Percentiles rank a stretch among this genome's conserved stretches.
Conservation (phyloP, 805 yeast species). For the Hanseniaspora mollemarum region DNA sequence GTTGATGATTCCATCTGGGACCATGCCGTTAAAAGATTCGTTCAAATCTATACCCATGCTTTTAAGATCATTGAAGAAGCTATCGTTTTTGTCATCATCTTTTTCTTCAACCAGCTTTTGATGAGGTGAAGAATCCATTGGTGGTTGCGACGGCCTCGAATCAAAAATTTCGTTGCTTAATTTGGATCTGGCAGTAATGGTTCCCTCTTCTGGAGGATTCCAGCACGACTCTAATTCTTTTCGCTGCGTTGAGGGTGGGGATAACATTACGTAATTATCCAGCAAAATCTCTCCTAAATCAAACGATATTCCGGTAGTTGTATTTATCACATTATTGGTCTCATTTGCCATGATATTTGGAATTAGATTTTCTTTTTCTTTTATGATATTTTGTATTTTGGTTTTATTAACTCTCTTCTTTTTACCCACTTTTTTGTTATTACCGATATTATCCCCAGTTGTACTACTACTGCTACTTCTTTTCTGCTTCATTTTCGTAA, state of each 20-base stretch:
- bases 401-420: background rate
- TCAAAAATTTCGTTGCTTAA: constrained; percentile 12
- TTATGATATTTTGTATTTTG: constrained; percentile 1
- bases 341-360: background rate
- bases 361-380: constrained; percentile 13
- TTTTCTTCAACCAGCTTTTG: background rate
- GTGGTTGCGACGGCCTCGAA: background rate
- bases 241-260: background rate
- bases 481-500: constrained; percentile 1
- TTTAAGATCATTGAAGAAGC: constrained; percentile 5
- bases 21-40: background rate
- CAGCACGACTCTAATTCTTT: background rate
- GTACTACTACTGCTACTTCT: background rate
- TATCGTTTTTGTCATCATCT: constrained; percentile 1
- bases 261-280: background rate
- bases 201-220: background rate
- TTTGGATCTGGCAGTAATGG: background rate
- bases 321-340: background rate
- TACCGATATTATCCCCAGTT: too few relatives aligned
- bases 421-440: background rate
- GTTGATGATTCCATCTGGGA: background rate
- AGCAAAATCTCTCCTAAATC: background rate
- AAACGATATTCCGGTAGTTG: constrained; percentile 1
- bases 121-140: constrained; percentile 1
- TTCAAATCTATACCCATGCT: constrained; percentile 7